A percentile compares a stretch with the other conserved stretches of the same genome.
These are phyloP conservation scores for Talaromyces rugulosus DNA, from an alignment of 2,329 filamentous ascomycete genomes.

Conservation along the genomic window DNA sequence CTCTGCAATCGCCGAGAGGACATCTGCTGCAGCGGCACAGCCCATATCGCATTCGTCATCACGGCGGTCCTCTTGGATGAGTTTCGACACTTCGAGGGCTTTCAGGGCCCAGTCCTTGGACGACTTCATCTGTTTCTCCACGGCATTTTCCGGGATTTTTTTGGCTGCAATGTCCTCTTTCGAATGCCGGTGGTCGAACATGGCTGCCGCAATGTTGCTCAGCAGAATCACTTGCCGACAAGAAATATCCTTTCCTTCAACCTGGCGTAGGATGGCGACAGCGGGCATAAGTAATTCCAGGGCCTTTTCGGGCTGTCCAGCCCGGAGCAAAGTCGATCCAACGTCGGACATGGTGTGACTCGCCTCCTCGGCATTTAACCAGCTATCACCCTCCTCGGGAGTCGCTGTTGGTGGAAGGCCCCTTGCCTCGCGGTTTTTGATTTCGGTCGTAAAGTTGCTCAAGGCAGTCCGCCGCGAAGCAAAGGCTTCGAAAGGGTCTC, in stretches of 20 bases:
- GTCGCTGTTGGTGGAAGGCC: conserved; percentile 64
- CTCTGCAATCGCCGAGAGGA: conserved; percentile 77
- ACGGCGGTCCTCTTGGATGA: conserved; percentile 47
- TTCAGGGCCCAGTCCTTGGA: conserved; percentile 13
- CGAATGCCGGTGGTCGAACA: conserved; percentile 26
- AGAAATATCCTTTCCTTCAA: conserved; percentile 41
- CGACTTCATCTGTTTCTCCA: conserved; percentile 18
- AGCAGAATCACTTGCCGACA: conserved; percentile 75
- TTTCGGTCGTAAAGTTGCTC: conserved; percentile 72
- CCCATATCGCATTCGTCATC: conserved; percentile 78
- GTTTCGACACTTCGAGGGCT: conserved; percentile 10
- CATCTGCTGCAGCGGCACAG: conserved; percentile 71
- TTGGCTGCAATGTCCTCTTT: conserved; percentile 22
- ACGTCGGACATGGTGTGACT: conserved; percentile 52
- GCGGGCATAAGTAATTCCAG: conserved; percentile 85
- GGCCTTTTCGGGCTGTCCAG: conserved; percentile 72
- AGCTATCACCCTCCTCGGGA: conserved; percentile 29
- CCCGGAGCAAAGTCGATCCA: conserved; percentile 69
- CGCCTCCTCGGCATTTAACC: conserved; percentile 37
- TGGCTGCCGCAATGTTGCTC: conserved; percentile 56
- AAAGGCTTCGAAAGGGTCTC: conserved; percentile 70
- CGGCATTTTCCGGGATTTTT: conserved; percentile 67
- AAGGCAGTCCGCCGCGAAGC: conserved; percentile 75
- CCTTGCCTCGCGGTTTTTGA: conserved; percentile 61
- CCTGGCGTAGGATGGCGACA: conserved; percentile 59